A percentile compares a stretch with the other conserved stretches of the same genome.
Evolutionary conservation across 2,329 filamentous ascomycete genomes (phyloP).

Genomic region (Colletotrichum liriopes): DNA sequence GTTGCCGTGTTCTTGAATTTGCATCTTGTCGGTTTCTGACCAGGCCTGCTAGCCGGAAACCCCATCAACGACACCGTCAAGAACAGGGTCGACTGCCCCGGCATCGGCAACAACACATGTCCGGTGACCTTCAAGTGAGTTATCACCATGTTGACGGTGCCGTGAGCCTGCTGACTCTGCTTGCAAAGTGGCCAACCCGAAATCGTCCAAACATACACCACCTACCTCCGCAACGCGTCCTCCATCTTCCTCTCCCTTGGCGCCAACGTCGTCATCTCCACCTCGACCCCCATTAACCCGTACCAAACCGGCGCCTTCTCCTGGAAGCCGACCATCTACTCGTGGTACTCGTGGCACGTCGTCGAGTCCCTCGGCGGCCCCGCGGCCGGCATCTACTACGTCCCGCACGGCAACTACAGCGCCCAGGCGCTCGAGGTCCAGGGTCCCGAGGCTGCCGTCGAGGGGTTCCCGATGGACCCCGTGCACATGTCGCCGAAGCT

Average conservation of each 20-base stretch:
- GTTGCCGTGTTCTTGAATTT: slow-evolving; percentile 46
- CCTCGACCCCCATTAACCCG: slow-evolving; percentile 70
- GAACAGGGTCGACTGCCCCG: slow-evolving; percentile 72
- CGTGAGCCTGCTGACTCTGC: background rate
- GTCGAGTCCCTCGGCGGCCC: slow-evolving; percentile 50
- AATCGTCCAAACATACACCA: slow-evolving; percentile 73
- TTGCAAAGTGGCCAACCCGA: slow-evolving; percentile 51
- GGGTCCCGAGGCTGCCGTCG: slow-evolving; percentile 66
- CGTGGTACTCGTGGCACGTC: slow-evolving; percentile 61
- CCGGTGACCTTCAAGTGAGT: slow-evolving; percentile 59
- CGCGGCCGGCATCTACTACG: slow-evolving; percentile 63
- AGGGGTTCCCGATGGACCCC: slow-evolving; percentile 72
- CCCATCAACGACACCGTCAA: slow-evolving; percentile 67
- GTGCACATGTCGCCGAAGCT: slow-evolving; percentile 73
- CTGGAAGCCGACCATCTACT: slow-evolving; percentile 68
- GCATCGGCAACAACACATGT: slow-evolving; percentile 69
- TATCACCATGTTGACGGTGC: fast-evolving
- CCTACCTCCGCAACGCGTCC: slow-evolving; percentile 72
- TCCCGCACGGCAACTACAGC: slow-evolving; percentile 72
- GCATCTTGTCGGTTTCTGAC: background rate
- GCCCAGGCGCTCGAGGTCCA: slow-evolving; percentile 67
- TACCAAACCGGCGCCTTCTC: slow-evolving; percentile 71
- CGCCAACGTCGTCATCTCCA: slow-evolving; percentile 72
- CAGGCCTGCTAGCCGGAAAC: background rate
- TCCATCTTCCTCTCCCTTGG: slow-evolving; percentile 69